These are phyloP conservation scores for Jamesozyma piceae DNA, from an alignment of 805 yeast species.

Conservation along the genomic window DNA sequence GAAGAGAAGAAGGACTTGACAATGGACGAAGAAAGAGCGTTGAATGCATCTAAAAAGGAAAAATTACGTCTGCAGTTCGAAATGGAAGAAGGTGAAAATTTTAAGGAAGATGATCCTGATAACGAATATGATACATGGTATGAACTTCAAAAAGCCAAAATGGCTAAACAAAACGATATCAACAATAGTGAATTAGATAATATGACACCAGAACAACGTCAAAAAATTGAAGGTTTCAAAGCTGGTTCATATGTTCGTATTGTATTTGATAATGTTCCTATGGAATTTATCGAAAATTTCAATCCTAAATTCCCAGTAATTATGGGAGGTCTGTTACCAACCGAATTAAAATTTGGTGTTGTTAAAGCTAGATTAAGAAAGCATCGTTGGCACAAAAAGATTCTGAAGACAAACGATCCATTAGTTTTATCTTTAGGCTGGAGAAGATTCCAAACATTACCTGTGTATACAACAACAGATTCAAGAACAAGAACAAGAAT, in stretches of 20 bases:
- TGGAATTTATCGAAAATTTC: constrained; percentile 81
- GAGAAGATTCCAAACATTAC: constrained; percentile 96
- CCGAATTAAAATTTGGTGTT: constrained; percentile 89
- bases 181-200: constrained; percentile 70
- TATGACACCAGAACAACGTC: constrained; percentile 68
- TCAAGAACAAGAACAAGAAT: constrained; percentile 96
- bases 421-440: constrained; percentile 89
- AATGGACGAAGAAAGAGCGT: constrained; percentile 64
- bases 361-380: constrained; percentile 90
- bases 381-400: constrained; percentile 98
- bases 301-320: constrained; percentile 79
- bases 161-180: constrained; percentile 91
- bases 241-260: constrained; percentile 92
- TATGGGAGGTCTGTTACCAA: constrained; percentile 81
- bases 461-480: constrained; percentile 91
- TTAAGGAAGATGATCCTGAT: constrained; percentile 74
- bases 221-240: constrained; percentile 78
- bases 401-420: constrained; percentile 91
- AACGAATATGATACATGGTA: constrained; percentile 93
- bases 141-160: constrained; percentile 91
- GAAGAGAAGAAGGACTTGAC: constrained; percentile 37
- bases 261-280: constrained; percentile 74
- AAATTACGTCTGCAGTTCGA: constrained; percentile 83
- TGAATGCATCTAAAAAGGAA: constrained; percentile 84
- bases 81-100: constrained; percentile 50